Base-by-base conservation (phyloP, 495 filamentous ascomycete genomes). In the Symbiotaphrina buchneri region DNA sequence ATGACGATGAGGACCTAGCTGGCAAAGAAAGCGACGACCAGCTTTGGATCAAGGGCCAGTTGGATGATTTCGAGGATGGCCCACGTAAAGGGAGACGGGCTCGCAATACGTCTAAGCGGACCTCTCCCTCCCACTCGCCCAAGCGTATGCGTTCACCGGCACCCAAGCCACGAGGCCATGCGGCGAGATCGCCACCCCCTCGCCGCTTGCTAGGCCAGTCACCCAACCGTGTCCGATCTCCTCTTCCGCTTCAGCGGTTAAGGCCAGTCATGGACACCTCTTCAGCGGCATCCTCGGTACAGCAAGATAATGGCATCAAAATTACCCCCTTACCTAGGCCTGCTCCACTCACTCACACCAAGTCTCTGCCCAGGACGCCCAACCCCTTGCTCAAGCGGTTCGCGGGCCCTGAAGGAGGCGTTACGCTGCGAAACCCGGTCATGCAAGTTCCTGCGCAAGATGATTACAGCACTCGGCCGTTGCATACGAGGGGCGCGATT, bases 311-410 rank as follows among this genome's bases (percentile, higher is more conserved):
- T 37, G 43, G 40, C 23, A 56, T 19, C 23, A 42, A 6, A 32
- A 39, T 1, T 47, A 10, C 13, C 8, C 22, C 22, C 22, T 25
- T 7, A 7, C 22, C 13, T 25, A 8, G 22, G 22, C 13, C 63
- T 71, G 6, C 66, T 64, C 7, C 56, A 63, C 43, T 78, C 32
- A 64, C 63, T 17, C 65, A 69, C 27, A 83, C 80, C 39, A 80
- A 81, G 51, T 90, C 80, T 16, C 56, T 87, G 14, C 80, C 80
- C 23, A 63, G 71, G 31, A 67, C 68, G 5, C 66, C 74, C 2
- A 74, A 72, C 42, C 61, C 74, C 30, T 81, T 83, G 51, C 65
- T 67, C 41, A 52, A 60, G 13, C 51, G 56, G 4, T 35, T 30
- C 20, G 7, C 17, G 30, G 19, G 18, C 7, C 18, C 30, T 15